phyloP scores from a whole-genome alignment of 2,329 filamentous ascomycete genomes.

The Diplodia scrobiculata region DNA sequence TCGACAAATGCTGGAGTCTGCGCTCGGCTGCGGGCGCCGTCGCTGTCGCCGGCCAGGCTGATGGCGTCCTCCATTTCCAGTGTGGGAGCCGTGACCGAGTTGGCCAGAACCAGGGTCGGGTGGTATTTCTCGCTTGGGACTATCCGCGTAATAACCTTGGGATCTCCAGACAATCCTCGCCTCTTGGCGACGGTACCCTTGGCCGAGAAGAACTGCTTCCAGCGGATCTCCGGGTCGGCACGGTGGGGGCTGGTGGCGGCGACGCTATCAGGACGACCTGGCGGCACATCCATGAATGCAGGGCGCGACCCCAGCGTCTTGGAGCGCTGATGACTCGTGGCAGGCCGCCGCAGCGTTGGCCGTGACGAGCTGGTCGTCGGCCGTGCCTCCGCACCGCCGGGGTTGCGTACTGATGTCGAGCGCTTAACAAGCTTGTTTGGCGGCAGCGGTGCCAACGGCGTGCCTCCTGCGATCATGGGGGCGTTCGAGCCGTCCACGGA shows the following conservation, averaged over 20 bases:
- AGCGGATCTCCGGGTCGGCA: conserved; percentile 34
- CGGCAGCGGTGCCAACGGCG: conserved; percentile 48
- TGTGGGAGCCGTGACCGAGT: conserved; percentile 40
- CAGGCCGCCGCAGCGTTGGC: conserved; percentile 69
- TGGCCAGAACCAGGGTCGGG: conserved; percentile 55
- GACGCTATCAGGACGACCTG: conserved; percentile 32
- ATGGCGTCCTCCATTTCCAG: conserved; percentile 44
- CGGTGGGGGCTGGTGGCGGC: conserved; percentile 14
- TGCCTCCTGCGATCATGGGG: conserved; percentile 59
- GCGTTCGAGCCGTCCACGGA: conserved; percentile 59
- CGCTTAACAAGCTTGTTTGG: conserved; percentile 81
- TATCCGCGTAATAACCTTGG: conserved; percentile 49
- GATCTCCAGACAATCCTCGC: conserved; percentile 44
- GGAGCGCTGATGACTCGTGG: conserved; percentile 77
- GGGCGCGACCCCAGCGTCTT: conserved; percentile 65
- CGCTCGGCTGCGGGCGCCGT: conserved; percentile 45
- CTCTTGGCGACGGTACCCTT: conserved; percentile 45
- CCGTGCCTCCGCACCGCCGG: conserved; percentile 50
- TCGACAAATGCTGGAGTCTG: conserved; percentile 44
- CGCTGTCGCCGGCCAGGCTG: conserved; percentile 45
- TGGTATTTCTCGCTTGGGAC: conserved; percentile 48
- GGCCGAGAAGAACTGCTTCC: conserved; percentile 44
- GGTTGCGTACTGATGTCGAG: conserved; percentile 58
- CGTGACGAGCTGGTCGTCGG: conserved; percentile 61
- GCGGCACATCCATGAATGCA: conserved; percentile 38